Evolutionary conservation across 2,329 filamentous ascomycete genomes (phyloP).

Genomic region (Drechslerella coelobrocha): DNA sequence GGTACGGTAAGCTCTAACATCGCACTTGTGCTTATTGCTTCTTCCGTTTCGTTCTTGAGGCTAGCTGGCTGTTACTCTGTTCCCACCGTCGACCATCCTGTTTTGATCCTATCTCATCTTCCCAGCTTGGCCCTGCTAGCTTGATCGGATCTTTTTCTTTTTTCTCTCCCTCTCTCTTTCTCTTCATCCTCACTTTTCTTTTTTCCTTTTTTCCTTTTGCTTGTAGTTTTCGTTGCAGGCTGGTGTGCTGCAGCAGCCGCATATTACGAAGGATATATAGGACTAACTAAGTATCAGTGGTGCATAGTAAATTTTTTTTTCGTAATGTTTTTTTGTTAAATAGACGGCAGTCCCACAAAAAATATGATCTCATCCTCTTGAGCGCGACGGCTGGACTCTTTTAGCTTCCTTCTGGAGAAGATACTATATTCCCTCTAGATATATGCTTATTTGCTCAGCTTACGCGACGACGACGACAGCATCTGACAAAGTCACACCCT

Average conservation of each 20-base stretch:
- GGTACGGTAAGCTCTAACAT: slow-evolving; percentile 35
- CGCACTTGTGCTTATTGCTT: slow-evolving; percentile 23
- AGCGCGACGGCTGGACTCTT: slow-evolving; percentile 1
- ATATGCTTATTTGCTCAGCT: neutral
- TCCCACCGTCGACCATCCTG: slow-evolving; percentile 42
- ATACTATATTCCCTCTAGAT: neutral
- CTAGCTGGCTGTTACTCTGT: slow-evolving; percentile 8
- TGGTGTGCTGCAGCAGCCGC: neutral
- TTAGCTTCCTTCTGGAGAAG: neutral
- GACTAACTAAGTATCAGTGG: neutral
- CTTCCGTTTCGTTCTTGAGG: slow-evolving; percentile 15
- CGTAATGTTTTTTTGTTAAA: neutral
- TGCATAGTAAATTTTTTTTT: neutral
- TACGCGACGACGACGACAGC: neutral
- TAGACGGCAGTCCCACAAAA: slow-evolving; percentile 6
- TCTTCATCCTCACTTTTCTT: neutral
- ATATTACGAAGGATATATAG: slow-evolving; percentile 8
- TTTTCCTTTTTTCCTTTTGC: neutral
- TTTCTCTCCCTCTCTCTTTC: neutral
- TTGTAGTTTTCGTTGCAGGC: neutral
- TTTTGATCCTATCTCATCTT: slow-evolving; percentile 40
- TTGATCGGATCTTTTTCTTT: slow-evolving; percentile 39
- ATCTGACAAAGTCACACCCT: neutral
- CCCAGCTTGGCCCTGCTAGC: slow-evolving; percentile 31
- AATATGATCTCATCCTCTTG: neutral